Evolutionary conservation across 306 rosid species (phyloP).

Genomic region (Quercus dentata): DNA sequence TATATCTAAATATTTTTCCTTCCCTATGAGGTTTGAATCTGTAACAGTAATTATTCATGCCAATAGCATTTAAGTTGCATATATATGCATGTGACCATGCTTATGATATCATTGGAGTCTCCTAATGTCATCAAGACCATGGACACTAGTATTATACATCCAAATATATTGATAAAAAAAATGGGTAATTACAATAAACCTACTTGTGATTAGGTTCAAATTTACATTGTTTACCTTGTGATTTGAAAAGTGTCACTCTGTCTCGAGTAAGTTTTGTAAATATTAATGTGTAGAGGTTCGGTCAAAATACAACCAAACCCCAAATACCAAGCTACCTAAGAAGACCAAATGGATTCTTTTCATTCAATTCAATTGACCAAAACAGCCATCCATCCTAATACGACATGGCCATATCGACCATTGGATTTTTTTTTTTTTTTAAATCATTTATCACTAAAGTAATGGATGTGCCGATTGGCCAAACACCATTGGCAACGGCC

Average conservation of each 20-base stretch:
- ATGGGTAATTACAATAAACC: rapidly evolving
- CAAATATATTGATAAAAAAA: neutral
- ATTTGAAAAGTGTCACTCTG: rapidly evolving
- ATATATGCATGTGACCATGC: conserved; percentile 39
- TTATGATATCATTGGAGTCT: conserved; percentile 17
- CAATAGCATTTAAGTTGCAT: conserved; percentile 36
- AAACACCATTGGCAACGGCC: too few relatives aligned
- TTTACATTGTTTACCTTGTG: rapidly evolving
- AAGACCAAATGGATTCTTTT: too few relatives aligned
- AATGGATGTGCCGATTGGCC: too few relatives aligned
- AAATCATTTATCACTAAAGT: too few relatives aligned
- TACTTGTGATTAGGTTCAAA: rapidly evolving
- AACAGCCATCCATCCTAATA: too few relatives aligned
- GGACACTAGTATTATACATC: neutral
- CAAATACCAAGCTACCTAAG: too few relatives aligned
- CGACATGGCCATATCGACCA: too few relatives aligned
- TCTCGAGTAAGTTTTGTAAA: too few relatives aligned
- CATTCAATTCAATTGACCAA: too few relatives aligned
- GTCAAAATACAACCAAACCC: too few relatives aligned
- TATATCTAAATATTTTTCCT: conserved; percentile 10
- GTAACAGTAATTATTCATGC: conserved; percentile 28
- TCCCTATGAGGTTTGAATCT: conserved; percentile 9
- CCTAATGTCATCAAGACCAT: conserved; percentile 26
- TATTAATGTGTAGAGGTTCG: too few relatives aligned
- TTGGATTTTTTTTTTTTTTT: too few relatives aligned